Percentiles rank a stretch among this genome's conserved stretches.
phyloP scores from a whole-genome alignment of 306 rosid genomes.

The Hippophae rhamnoides region DNA sequence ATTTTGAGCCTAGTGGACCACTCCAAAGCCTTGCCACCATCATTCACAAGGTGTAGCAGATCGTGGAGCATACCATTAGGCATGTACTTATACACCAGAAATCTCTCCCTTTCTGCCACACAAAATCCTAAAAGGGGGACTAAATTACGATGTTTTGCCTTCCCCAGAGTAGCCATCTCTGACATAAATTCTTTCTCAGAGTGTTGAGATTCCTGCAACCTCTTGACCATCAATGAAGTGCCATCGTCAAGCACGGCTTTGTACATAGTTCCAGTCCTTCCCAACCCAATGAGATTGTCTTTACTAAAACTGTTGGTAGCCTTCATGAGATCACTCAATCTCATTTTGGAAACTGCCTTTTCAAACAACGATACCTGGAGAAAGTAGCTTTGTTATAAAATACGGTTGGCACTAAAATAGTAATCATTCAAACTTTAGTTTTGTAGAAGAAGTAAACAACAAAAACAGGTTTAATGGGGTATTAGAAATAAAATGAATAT shows the following conservation, averaged over 20 bases:
- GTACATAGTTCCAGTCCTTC: constrained; percentile 29
- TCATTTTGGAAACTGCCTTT: background rate
- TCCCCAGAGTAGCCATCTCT: constrained; percentile 19
- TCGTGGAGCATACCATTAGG: constrained; percentile 29
- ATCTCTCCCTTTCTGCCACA: constrained; percentile 7
- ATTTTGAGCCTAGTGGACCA: constrained; percentile 13
- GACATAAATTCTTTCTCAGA: constrained; percentile 6
- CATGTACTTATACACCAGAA: constrained; percentile 12
- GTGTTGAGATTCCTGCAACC: background rate
- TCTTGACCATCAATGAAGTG: constrained; percentile 23
- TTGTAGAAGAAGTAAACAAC: background rate
- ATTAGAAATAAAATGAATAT: background rate
- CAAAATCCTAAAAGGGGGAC: constrained; percentile 19
- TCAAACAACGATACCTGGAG: constrained; percentile 1
- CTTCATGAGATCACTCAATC: background rate
- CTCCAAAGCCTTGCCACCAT: constrained; percentile 11
- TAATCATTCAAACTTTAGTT: background rate
- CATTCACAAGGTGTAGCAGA: constrained; percentile 22
- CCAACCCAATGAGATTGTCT: constrained; percentile 14
- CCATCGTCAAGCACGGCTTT: constrained; percentile 18
- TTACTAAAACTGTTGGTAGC: constrained; percentile 1
- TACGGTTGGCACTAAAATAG: background rate
- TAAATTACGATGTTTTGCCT: constrained; percentile 17
- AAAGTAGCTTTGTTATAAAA: background rate
- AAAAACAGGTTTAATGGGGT: no score